Base-by-base conservation (phyloP, 129 eudicot genomes). In the Centrapalus pauciflorus region DNA sequence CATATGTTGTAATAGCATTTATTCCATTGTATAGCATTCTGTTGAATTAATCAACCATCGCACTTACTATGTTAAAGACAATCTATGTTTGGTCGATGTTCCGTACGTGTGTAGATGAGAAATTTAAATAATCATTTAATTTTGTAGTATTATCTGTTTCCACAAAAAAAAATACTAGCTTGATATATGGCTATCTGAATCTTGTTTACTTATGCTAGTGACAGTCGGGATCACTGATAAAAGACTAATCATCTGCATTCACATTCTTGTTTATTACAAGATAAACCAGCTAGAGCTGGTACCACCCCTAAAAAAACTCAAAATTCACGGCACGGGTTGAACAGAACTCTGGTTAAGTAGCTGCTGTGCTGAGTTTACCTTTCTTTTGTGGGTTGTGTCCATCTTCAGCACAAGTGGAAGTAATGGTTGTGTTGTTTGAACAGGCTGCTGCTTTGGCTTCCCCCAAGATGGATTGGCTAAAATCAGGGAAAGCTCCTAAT, bases 311-410 rank as follows among this genome's bases (percentile, higher is more conserved):
- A 46, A 73, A 58, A 66, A 64, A 55, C 64, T 5, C 12, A 23
- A 50, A 41, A 35, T 69, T 65, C n/a, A n/a, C 1, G 19, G 17
- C 16, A 46, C 54, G 19, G 7, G 14, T 14, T 5, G 54, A 24
- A 5, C 60, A 74, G 66, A 64, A 55, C 51, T 43, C 59, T 9
- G 26, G n/a, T 62, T 50, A 66, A 41, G 62, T 27, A 2, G 62
- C 63, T 66, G 72, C 12, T 40, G 55, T 56, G 57, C 30, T 27
- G 43, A 77, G 71, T 56, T 71, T 77, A 1, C 76, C 77, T 64
- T 64, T 72, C 82, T 77, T 77, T 71, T 72, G 67, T 55, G 82
- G 76, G 56, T 28, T 71, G 54, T 61, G 66, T 3, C 27, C 75
- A 51, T 54, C 72, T 59, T 66, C 76, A 60, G 28, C 27, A 41